Conservation (phyloP, 192 early-diverging fungal genomes). For the Entomortierella lignicola region DNA sequence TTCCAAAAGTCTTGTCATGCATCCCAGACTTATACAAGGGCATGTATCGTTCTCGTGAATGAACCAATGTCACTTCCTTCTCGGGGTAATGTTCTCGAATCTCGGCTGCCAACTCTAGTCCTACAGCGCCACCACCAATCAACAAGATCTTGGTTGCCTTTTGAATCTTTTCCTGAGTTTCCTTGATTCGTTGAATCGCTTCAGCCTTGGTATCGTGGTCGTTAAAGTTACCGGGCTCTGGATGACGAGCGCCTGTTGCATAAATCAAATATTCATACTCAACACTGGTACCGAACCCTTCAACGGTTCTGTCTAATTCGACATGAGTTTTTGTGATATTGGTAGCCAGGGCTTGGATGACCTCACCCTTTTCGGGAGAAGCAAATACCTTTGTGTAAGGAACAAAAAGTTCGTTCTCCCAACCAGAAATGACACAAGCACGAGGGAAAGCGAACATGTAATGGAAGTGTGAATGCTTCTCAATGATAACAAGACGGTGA, state of each 20-base stretch:
- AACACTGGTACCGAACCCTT: constrained; percentile 59
- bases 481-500: constrained; percentile 70
- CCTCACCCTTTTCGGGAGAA: constrained; percentile 52
- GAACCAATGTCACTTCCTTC: constrained; percentile 72
- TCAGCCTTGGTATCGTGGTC: constrained; percentile 56
- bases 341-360: constrained; percentile 61
- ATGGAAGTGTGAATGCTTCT: constrained; percentile 67
- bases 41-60: constrained; percentile 70
- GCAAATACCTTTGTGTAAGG: constrained; percentile 65
- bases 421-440: constrained; percentile 62
- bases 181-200: constrained; percentile 53
- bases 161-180: constrained; percentile 66
- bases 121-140: constrained; percentile 82
- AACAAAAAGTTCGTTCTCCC: constrained; percentile 69
- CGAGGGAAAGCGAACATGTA: constrained; percentile 76
- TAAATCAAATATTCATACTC: constrained; percentile 69
- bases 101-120: constrained; percentile 84
- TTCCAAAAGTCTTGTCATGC: constrained; percentile 65
- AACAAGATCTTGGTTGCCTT: constrained; percentile 69
- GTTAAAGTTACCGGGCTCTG: constrained; percentile 60
- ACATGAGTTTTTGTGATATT: constrained; percentile 60
- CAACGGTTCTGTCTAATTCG: constrained; percentile 63
- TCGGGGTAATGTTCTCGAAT: constrained; percentile 69
- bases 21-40: constrained; percentile 65
- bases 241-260: constrained; percentile 62